Base-by-base conservation (phyloP, 345 rosid genomes). In the Gossypium bickii region DNA sequence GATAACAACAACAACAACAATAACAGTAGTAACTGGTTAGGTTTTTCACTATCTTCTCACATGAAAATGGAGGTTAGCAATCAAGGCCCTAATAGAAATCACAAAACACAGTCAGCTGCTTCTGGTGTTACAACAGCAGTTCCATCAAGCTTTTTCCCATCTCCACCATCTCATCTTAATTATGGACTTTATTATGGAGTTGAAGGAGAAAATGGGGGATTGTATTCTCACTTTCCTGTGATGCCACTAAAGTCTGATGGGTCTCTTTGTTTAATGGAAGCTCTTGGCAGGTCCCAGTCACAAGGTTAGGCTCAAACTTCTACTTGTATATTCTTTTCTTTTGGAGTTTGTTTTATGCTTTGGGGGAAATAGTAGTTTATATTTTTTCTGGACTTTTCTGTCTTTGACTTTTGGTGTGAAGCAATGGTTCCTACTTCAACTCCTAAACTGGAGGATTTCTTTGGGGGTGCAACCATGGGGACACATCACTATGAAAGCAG, bases 161-260 rank as follows among this genome's bases (percentile, higher is more conserved):
- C 87, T 65, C 74, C 69, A 47, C 74, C 69, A 47, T 67, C 80
- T 60, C 76, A 79, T 43, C 82, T 84, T 69, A 83, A 60, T 81
- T 84, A 78, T 79, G 87, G 89, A 56, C 77, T 81, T 75, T 86
- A 77, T 85, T 88, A 76, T 81, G 90, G 89, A 67, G 81, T 84
- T 77, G 81, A 78, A 29, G 83, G 78, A 55, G 85, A 83, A 66
- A 82, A 78, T 75, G 74, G 82, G 25, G 86, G 76, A 34, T 69
- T 82, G 41, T 90, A 81, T 73, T 86, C 93, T 61, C 84, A 89
- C 48, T 74, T 89, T 79, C 85, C 96, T 27, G 85, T 82, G 5
- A 92, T 95, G 97, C 98, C 99, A 27, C 87, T 95, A 66, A 90
- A 86, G 83, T 93, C 99, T 75, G 97, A 95, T 66, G 99, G 98